Percentiles rank a stretch among this genome's conserved stretches.
phyloP scores from a whole-genome alignment of 1,139 yeast species.

The Sugiyamaella sp. region DNA sequence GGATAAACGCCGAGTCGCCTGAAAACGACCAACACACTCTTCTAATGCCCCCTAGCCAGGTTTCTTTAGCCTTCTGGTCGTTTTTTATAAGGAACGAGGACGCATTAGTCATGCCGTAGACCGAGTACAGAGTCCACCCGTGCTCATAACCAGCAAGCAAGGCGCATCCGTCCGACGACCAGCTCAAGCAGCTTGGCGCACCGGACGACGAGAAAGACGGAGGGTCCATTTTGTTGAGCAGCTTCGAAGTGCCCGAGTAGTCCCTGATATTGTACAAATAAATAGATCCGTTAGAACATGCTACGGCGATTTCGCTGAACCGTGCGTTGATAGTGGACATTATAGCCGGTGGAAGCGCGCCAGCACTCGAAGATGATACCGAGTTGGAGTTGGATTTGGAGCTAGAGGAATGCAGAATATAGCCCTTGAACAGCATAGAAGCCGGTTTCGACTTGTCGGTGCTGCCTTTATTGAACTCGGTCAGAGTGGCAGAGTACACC shows the following conservation, averaged over 20 bases:
- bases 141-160: constrained; percentile 42
- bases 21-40: constrained; percentile 41
- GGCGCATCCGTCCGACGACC: constrained; percentile 44
- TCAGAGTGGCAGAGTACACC: constrained; percentile 27
- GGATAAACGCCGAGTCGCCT: constrained; percentile 37
- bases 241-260: constrained; percentile 39
- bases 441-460: constrained; percentile 8
- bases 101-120: constrained; percentile 43
- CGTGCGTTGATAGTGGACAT: constrained; percentile 42
- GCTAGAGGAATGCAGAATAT: constrained; percentile 32
- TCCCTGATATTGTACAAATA: constrained; percentile 42
- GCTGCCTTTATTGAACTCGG: constrained; percentile 21
- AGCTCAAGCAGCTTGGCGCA: constrained; percentile 34
- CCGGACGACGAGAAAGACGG: constrained; percentile 40
- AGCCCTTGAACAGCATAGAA: constrained; percentile 25
- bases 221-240: constrained; percentile 36
- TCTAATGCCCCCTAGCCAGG: constrained; percentile 41
- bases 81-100: constrained; percentile 38
- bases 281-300: constrained; percentile 39
- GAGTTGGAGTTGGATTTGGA: no score
- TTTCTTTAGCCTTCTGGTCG: constrained; percentile 34
- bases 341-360: constrained; percentile 31
- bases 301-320: constrained; percentile 44
- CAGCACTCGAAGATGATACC: no score
- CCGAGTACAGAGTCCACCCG: constrained; percentile 46